phyloP scores from a whole-genome alignment of 2,329 filamentous ascomycete genomes.

The Colletotrichum sp. region DNA sequence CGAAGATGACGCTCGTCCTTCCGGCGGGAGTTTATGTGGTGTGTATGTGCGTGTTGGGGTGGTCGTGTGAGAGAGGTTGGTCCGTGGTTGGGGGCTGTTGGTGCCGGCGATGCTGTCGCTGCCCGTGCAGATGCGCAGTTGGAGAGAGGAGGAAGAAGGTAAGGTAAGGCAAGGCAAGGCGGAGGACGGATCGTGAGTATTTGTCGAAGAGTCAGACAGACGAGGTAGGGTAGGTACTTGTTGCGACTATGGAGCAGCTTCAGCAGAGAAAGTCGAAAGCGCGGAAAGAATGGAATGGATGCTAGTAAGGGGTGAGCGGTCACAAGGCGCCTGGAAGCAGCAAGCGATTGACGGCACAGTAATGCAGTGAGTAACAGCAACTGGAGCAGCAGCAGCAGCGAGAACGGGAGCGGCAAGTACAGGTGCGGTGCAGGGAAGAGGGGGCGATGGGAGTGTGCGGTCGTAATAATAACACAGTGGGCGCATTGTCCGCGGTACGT shows the following conservation, averaged over 20 bases:
- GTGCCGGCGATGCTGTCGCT: neutral
- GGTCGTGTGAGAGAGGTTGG: slow-evolving; percentile 11
- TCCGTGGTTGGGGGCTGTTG: slow-evolving; percentile 1
- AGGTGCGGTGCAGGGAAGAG: neutral
- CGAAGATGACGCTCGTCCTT: slow-evolving; percentile 8
- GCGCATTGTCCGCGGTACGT: neutral
- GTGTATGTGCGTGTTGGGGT: neutral
- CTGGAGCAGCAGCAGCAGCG: neutral
- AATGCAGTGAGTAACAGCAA: neutral
- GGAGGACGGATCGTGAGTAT: slow-evolving; percentile 11
- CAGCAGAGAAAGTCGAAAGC: neutral
- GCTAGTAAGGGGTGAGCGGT: slow-evolving; percentile 4
- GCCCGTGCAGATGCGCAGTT: slow-evolving; percentile 7
- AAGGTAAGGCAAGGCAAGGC: neutral
- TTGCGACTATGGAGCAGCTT: neutral
- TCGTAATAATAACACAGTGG: slow-evolving; percentile 7
- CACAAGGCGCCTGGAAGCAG: slow-evolving; percentile 10
- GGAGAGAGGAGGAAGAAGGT: neutral
- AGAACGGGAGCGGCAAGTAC: neutral
- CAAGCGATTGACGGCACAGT: neutral
- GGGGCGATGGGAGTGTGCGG: neutral
- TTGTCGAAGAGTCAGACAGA: neutral
- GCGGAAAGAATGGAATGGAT: neutral
- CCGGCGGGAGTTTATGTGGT: neutral
- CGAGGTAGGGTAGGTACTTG: neutral